Conservation (phyloP, 768 basidiomycete species). For the Coprinopsis marcescibilis region DNA sequence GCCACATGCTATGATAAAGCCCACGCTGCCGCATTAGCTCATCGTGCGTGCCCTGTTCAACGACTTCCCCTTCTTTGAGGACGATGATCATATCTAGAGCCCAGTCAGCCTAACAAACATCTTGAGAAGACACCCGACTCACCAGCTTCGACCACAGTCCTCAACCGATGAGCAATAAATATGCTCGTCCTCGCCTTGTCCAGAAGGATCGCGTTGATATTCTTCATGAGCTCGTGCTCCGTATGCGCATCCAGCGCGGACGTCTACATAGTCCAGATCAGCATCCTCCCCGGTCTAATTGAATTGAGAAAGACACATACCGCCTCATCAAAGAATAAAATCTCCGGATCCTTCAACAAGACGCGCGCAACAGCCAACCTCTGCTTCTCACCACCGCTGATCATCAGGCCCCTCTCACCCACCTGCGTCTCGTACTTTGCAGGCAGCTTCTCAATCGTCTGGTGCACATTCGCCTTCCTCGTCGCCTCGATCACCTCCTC, state of each 20-base stretch:
- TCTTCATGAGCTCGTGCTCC: conserved; percentile 91
- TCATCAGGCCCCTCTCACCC: conserved; percentile 96
- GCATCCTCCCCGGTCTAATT: conserved; percentile 2
- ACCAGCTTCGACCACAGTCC: conserved; percentile 90
- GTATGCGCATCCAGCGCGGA: conserved; percentile 95
- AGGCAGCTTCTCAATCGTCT: conserved; percentile 73
- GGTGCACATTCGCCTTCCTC: conserved; percentile 80
- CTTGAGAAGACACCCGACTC: conserved; percentile 17
- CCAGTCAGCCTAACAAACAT: background rate
- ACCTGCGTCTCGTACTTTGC: conserved; percentile 88
- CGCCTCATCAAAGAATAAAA: conserved; percentile 97
- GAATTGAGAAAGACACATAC: conserved; percentile 51
- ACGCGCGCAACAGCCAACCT: conserved; percentile 90
- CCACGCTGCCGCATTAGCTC: conserved; percentile 68
- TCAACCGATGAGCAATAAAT: conserved; percentile 91
- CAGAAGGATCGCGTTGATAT: conserved; percentile 75
- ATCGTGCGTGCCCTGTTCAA: conserved; percentile 92
- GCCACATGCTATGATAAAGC: conserved; percentile 79
- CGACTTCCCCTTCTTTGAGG: conserved; percentile 82
- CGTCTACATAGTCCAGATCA: conserved; percentile 49
- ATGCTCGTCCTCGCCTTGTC: conserved; percentile 85
- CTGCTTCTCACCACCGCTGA: conserved; percentile 98
- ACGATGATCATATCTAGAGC: conserved; percentile 84
- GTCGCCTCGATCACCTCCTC: conserved; percentile 85
- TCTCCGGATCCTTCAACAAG: conserved; percentile 89